Evolutionary conservation across 139 green algal species (phyloP).

Genomic region (Axilococcus clingmanii): DNA sequence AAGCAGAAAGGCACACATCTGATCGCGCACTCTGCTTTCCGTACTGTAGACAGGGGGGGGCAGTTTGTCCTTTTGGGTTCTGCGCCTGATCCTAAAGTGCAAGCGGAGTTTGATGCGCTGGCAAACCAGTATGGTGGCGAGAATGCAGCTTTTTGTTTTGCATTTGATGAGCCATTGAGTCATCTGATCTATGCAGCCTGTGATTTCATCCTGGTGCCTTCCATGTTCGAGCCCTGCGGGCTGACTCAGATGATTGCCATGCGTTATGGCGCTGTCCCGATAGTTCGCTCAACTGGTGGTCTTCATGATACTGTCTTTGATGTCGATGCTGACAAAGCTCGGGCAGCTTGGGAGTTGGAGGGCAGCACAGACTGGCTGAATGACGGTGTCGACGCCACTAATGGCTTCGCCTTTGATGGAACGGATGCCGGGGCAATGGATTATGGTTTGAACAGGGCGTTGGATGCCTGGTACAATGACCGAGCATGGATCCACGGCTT

Average conservation of each 20-base stretch:
- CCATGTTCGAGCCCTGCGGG: slow-evolving; percentile 90
- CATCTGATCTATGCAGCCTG: slow-evolving; percentile 74
- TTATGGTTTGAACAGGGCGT: slow-evolving; percentile 74
- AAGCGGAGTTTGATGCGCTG: slow-evolving; percentile 41
- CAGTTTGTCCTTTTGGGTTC: slow-evolving; percentile 98
- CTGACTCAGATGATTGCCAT: slow-evolving; percentile 94
- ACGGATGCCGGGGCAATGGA: slow-evolving; percentile 78
- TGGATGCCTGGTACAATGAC: slow-evolving; percentile 25
- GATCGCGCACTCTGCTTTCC: slow-evolving; percentile 89
- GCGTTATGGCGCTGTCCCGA: slow-evolving; percentile 74
- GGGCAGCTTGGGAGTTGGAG: slow-evolving; percentile 76
- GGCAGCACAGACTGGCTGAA: slow-evolving; percentile 50
- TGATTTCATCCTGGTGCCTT: slow-evolving; percentile 93
- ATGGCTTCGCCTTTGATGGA: slow-evolving; percentile 77
- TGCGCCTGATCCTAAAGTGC: slow-evolving; percentile 67
- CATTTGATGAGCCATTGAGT: slow-evolving; percentile 69
- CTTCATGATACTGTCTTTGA: slow-evolving; percentile 74
- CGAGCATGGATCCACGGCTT: slow-evolving; percentile 39
- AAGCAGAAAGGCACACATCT: slow-evolving; percentile 95
- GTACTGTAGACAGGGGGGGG: slow-evolving; percentile 71
- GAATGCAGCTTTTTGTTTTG: slow-evolving; percentile 53
- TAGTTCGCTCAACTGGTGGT: slow-evolving; percentile 86
- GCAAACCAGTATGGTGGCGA: slow-evolving; percentile 25
- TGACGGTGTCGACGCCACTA: slow-evolving; percentile 59
- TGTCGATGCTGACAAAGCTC: slow-evolving; percentile 43